phyloP scores from a whole-genome alignment of 257 asterid genomes.

The Solanum appendiculatum region DNA sequence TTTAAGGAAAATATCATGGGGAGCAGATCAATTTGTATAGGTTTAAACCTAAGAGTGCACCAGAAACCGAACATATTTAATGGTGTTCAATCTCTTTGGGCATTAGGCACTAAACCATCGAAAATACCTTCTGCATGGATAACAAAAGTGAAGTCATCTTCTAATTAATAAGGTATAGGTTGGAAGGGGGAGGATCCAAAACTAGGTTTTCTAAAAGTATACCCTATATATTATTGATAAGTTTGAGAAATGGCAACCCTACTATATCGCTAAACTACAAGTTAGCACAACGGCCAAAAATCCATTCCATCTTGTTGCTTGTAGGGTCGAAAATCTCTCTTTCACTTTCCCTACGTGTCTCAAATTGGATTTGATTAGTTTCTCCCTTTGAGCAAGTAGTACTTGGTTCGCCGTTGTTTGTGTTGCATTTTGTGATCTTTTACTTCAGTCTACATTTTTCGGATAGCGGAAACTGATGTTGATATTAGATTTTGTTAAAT shows the following conservation, averaged over 20 bases:
- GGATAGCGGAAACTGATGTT: no score
- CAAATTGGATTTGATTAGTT: no score
- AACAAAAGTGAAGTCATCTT: background rate
- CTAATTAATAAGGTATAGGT: background rate
- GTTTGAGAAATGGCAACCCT: background rate
- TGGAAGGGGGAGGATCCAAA: background rate
- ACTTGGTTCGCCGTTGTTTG: no score
- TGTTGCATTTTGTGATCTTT: no score
- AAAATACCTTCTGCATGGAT: background rate
- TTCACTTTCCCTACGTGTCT: no score
- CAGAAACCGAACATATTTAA: background rate
- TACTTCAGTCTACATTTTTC: no score
- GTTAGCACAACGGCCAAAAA: no score
- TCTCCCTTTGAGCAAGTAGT: no score
- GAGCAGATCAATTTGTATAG: background rate
- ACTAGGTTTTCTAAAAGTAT: background rate
- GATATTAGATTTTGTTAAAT: no score
- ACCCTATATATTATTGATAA: background rate
- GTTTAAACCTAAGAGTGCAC: background rate
- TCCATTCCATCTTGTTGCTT: no score
- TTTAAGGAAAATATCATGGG: background rate
- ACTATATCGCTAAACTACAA: no score
- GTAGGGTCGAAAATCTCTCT: no score
- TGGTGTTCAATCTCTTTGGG: background rate
- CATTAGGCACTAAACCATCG: background rate